A percentile compares a stretch with the other conserved stretches of the same genome.
phyloP scores from a whole-genome alignment of 768 basidiomycete genomes.

The Leccinum sublutescens region DNA sequence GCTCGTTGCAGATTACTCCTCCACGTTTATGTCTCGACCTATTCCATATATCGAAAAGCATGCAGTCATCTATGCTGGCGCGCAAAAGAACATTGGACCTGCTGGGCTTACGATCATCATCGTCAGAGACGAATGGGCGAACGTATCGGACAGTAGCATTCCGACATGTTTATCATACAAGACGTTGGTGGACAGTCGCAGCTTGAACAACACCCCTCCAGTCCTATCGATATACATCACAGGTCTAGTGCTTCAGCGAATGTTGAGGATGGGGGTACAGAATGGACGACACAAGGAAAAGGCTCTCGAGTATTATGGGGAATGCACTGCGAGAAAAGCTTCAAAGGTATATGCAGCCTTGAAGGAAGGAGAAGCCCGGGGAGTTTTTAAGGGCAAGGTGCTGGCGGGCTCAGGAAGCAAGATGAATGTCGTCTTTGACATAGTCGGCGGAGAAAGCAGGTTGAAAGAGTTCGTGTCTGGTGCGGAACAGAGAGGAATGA shows the following conservation, averaged over 20 bases:
- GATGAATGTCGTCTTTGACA: slow-evolving; percentile 93
- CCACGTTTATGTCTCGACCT: slow-evolving; percentile 93
- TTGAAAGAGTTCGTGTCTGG: slow-evolving; percentile 77
- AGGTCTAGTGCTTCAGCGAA: slow-evolving; percentile 77
- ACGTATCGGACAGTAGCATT: slow-evolving; percentile 65
- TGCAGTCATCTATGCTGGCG: slow-evolving; percentile 94
- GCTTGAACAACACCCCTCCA: slow-evolving; percentile 91
- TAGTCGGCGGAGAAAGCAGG: slow-evolving; percentile 68
- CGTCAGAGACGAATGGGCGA: slow-evolving; percentile 88
- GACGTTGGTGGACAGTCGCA: slow-evolving; percentile 69
- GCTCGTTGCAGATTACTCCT: slow-evolving; percentile 93
- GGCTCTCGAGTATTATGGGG: slow-evolving; percentile 63
- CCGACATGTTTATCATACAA: slow-evolving; percentile 84
- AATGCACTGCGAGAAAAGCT: slow-evolving; percentile 68
- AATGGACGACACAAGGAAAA: slow-evolving; percentile 41
- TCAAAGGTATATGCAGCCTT: slow-evolving; percentile 73
- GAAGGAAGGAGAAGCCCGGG: slow-evolving; percentile 65
- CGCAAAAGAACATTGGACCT: slow-evolving; percentile 97
- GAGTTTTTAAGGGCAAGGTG: slow-evolving; percentile 71
- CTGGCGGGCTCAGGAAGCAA: slow-evolving; percentile 76
- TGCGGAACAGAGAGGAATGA: slow-evolving; percentile 77
- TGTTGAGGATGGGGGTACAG: slow-evolving; percentile 37
- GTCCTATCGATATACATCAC: slow-evolving; percentile 90
- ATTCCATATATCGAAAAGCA: slow-evolving; percentile 87
- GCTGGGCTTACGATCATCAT: slow-evolving; percentile 92